Evolutionary conservation across 306 rosid species (phyloP).

Genomic region (Quercus suber): DNA sequence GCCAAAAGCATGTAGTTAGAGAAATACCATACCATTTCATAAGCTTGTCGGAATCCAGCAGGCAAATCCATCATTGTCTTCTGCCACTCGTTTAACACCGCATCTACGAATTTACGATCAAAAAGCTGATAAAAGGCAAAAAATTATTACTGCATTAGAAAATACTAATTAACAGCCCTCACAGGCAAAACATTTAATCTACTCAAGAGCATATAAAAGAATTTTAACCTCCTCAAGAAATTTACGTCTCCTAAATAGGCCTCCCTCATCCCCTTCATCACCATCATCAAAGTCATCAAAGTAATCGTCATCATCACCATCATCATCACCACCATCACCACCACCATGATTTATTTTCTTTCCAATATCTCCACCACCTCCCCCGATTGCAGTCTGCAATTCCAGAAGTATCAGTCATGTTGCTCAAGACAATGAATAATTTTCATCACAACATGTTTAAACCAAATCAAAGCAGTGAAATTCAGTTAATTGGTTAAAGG

Average conservation of each 20-base stretch:
- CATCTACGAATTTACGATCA: slow-evolving; percentile 96
- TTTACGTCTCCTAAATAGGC: slow-evolving; percentile 82
- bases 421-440: background rate
- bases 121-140: slow-evolving; percentile 64
- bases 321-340: slow-evolving; percentile 97
- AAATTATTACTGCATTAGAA: slow-evolving; percentile 17
- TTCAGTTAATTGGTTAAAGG: background rate
- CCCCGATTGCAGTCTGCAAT: slow-evolving; percentile 79
- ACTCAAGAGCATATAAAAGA: slow-evolving; percentile 7
- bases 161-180: slow-evolving; percentile 20
- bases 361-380: slow-evolving; percentile 93
- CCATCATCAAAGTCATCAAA: slow-evolving; percentile 97
- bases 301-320: slow-evolving; percentile 91
- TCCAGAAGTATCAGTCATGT: slow-evolving; percentile 7
- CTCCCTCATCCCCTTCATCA: slow-evolving; percentile 97
- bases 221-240: slow-evolving; percentile 83
- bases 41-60: slow-evolving; percentile 98
- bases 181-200: background rate
- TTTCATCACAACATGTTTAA: background rate
- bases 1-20: slow-evolving; percentile 16
- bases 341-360: slow-evolving; percentile 86
- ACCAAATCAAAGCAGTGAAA: background rate
- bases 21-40: slow-evolving; percentile 73
- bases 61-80: slow-evolving; percentile 95
- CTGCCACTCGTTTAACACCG: slow-evolving; percentile 95